Evolutionary conservation across 768 basidiomycete genomes (phyloP).

Genomic region (Tulasnella sp.): DNA sequence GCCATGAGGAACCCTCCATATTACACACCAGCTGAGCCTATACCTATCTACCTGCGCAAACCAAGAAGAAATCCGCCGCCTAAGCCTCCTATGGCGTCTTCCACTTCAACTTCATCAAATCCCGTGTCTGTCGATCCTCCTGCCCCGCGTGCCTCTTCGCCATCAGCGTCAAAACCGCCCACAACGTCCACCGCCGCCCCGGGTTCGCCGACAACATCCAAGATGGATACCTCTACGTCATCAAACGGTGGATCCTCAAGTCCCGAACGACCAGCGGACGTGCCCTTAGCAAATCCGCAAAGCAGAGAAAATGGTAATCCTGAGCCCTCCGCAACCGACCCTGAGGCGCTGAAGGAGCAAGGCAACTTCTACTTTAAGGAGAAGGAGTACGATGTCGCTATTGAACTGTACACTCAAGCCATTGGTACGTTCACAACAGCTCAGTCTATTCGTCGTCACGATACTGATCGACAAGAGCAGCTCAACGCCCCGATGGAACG

Average conservation of each 20-base stretch:
- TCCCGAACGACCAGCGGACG: neutral
- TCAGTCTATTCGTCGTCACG: conserved; percentile 25
- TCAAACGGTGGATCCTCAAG: neutral
- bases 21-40: neutral
- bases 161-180: conserved; percentile 19
- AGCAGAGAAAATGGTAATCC: conserved; percentile 28
- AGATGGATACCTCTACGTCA: neutral
- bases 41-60: neutral
- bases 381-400: conserved; percentile 65
- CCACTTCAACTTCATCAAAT: neutral
- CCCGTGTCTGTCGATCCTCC: neutral
- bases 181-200: neutral
- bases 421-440: conserved; percentile 54
- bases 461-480: conserved; percentile 24
- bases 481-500: conserved; percentile 58
- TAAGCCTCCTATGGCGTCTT: neutral
- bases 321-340: conserved; percentile 36
- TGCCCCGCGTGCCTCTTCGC: conserved; percentile 4
- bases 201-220: neutral
- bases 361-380: conserved; percentile 78
- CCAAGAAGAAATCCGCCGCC: conserved; percentile 1
- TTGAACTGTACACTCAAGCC: conserved; percentile 74
- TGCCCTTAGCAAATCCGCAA: neutral
- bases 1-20: conserved; percentile 13
- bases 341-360: conserved; percentile 67